These are phyloP conservation scores for Ophiocordyceps polyrhachis-furcata DNA, from an alignment of 2,329 filamentous ascomycete genomes.

Conservation along the genomic window DNA sequence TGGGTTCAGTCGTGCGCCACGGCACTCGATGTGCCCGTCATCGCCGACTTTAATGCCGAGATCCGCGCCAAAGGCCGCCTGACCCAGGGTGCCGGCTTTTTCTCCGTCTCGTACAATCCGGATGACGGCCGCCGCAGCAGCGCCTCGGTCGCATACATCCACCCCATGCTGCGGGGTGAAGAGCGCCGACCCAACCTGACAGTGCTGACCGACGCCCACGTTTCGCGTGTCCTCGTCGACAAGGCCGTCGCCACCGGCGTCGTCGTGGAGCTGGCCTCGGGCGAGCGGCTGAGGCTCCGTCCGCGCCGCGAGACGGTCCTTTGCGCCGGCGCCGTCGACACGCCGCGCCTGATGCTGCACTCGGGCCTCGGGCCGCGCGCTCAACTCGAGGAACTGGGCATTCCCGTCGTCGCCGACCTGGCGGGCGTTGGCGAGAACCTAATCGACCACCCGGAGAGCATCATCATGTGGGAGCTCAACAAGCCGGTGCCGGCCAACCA, in stretches of 20 bases:
- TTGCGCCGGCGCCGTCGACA: conserved; percentile 65
- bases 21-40: conserved; percentile 62
- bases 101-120: conserved; percentile 80
- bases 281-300: conserved; percentile 33
- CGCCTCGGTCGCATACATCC: conserved; percentile 81
- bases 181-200: conserved; percentile 73
- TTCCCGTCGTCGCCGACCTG: conserved; percentile 36
- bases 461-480: conserved; percentile 60
- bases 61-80: conserved; percentile 57
- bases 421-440: conserved; percentile 43
- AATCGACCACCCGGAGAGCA: conserved; percentile 40
- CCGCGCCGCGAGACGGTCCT: conserved; percentile 62
- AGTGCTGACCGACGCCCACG: conserved; percentile 74
- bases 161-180: conserved; percentile 69
- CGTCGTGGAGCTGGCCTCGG: conserved; percentile 40
- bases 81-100: conserved; percentile 67
- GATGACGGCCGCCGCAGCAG: conserved; percentile 71
- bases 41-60: conserved; percentile 73
- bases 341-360: conserved; percentile 45
- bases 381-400: conserved; percentile 33
- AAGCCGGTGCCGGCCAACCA: conserved; percentile 56
- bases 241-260: conserved; percentile 56
- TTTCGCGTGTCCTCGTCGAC: conserved; percentile 58
- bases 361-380: conserved; percentile 36
- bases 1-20: conserved; percentile 69